Evolutionary conservation across 768 basidiomycete genomes (phyloP).

Genomic region (Naematelia aurantialba): DNA sequence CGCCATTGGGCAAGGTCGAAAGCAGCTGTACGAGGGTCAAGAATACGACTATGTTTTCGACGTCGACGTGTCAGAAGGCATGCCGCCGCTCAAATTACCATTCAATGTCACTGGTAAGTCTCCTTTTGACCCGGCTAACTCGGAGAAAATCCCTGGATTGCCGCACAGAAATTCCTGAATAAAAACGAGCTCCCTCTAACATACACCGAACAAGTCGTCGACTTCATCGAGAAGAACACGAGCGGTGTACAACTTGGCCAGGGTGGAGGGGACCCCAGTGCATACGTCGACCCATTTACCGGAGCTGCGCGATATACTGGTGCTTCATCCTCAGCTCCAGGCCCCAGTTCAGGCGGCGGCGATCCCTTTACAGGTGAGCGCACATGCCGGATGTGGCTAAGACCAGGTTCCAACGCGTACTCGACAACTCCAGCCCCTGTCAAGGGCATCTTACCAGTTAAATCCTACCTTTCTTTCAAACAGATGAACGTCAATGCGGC

Average conservation of each 20-base stretch:
- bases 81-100: slow-evolving; percentile 86
- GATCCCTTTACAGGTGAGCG: slow-evolving; percentile 47
- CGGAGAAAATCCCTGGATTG: slow-evolving; percentile 81
- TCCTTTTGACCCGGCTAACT: slow-evolving; percentile 1
- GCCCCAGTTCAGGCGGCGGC: slow-evolving; percentile 16
- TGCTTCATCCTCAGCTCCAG: slow-evolving; percentile 14
- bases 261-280: slow-evolving; percentile 50
- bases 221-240: slow-evolving; percentile 91
- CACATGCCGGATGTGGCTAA: slow-evolving; percentile 63
- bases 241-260: slow-evolving; percentile 63
- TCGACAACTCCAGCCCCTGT: slow-evolving; percentile 49
- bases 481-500: slow-evolving; percentile 63
- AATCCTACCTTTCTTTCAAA: slow-evolving; percentile 70
- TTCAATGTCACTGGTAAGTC: slow-evolving; percentile 78
- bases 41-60: slow-evolving; percentile 99
- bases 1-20: slow-evolving; percentile 82
- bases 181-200: slow-evolving; percentile 73
- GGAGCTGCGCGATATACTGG: slow-evolving; percentile 55
- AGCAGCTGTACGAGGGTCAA: slow-evolving; percentile 84
- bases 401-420: slow-evolving; percentile 51
- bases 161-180: slow-evolving; percentile 82
- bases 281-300: slow-evolving; percentile 84
- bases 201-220: slow-evolving; percentile 84
- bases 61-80: slow-evolving; percentile 90
- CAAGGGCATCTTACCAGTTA: slow-evolving; percentile 46